Evolutionary conservation across 768 basidiomycete genomes (phyloP).

Genomic region (Rhodotorula graminis): DNA sequence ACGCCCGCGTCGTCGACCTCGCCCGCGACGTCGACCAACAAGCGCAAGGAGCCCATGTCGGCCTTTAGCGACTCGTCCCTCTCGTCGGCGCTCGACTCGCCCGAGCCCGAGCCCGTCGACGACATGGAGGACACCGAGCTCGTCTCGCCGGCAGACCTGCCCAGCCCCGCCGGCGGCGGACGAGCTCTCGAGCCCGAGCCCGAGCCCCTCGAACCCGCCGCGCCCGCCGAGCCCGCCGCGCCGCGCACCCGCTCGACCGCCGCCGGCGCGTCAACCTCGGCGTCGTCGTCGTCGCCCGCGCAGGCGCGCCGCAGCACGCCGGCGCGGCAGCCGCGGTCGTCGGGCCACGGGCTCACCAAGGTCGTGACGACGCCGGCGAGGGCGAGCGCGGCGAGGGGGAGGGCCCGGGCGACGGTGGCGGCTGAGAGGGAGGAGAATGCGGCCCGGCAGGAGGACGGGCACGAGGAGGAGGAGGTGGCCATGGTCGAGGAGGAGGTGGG

Average conservation of each 20-base stretch:
- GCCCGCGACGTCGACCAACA: background rate
- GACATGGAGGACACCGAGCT: background rate
- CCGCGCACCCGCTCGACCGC: too few relatives aligned
- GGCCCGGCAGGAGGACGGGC: background rate
- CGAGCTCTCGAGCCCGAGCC: background rate
- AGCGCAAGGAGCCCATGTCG: conserved; percentile 9
- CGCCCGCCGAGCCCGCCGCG: background rate
- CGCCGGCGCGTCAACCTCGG: too few relatives aligned
- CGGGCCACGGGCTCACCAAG: too few relatives aligned
- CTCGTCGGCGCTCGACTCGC: background rate
- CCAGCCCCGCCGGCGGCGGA: background rate
- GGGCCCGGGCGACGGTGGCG: background rate
- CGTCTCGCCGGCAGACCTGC: too few relatives aligned
- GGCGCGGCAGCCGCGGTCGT: background rate
- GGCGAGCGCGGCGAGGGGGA: background rate
- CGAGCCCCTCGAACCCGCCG: background rate
- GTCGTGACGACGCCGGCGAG: background rate
- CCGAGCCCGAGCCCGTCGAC: background rate
- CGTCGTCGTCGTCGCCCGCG: background rate
- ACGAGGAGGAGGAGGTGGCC: background rate
- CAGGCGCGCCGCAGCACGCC: background rate
- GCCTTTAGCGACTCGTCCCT: conserved; percentile 5
- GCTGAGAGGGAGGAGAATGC: background rate
- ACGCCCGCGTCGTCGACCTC: too few relatives aligned
- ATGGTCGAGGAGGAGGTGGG: background rate